phyloP scores from a whole-genome alignment of 768 basidiomycete genomes.

The Boletus reticuloceps region DNA sequence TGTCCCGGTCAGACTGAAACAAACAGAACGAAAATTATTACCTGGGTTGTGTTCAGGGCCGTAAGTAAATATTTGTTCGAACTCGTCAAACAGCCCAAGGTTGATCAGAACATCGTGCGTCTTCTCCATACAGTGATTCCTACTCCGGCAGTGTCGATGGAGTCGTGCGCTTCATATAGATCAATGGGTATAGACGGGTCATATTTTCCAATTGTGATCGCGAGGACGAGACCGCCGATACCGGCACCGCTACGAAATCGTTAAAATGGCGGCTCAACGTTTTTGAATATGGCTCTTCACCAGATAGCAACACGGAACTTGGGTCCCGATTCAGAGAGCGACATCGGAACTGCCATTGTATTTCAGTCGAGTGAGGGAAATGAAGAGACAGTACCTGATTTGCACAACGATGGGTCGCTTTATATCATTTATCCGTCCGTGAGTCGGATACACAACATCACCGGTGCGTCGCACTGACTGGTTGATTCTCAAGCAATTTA shows the following conservation, averaged over 20 bases:
- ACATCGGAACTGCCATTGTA: not conserved
- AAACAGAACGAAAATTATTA: not conserved
- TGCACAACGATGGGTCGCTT: not conserved
- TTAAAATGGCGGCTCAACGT: not conserved
- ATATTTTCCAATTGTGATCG: slow-evolving; percentile 35
- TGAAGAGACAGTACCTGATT: not conserved
- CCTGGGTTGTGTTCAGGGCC: slow-evolving; percentile 15
- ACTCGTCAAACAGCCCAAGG: slow-evolving; percentile 41
- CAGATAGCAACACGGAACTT: slow-evolving; percentile 24
- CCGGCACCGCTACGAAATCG: slow-evolving; percentile 34
- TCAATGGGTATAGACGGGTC: slow-evolving; percentile 35
- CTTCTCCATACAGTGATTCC: slow-evolving; percentile 47
- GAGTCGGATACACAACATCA: not conserved
- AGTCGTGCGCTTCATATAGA: slow-evolving; percentile 47
- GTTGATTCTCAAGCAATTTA: not conserved
- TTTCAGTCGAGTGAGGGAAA: not conserved
- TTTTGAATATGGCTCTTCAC: not conserved
- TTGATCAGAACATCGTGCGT: slow-evolving; percentile 43
- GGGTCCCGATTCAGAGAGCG: not conserved
- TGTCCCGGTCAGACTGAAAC: not conserved
- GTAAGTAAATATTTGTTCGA: slow-evolving; percentile 15
- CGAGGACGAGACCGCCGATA: slow-evolving; percentile 43
- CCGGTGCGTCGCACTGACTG: not conserved
- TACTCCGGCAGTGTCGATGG: slow-evolving; percentile 39
- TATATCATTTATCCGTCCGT: not conserved